Base-by-base conservation (phyloP, 2,329 filamentous ascomycete genomes). In the Ilyonectria destructans region DNA sequence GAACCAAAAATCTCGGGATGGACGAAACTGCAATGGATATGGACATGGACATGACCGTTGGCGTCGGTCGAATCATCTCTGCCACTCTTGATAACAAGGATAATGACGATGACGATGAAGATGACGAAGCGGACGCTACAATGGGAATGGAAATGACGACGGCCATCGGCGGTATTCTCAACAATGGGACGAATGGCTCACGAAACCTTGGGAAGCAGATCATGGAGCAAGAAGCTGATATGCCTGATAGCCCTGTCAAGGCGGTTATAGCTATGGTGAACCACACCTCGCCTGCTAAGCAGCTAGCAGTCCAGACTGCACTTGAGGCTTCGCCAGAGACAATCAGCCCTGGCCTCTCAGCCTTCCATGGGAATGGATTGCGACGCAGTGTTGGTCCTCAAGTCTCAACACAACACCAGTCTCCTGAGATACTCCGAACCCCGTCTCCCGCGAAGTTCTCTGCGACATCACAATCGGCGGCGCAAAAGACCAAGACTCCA, bases 111-210 rank as follows among this genome's bases (percentile, higher is more conserved):
- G 51, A 74, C 71, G 37, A 67, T 15, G 82, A 82, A 3, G 83
- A 77, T 17, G 78, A 82, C 15, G 70, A 71, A 19, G 62, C 19
- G 4, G 74, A 73, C 55, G 66, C 59, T 17, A 77, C 71, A 21
- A 84, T 87, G 77, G 89, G 86, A 1, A 93, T 93, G 91, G 91
- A 93, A 52, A 89, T 93, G 77, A 93, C 91, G 2, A 85, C 85
- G 52, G 88, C 87, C 6, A 83, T 92, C 54, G 91, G 91, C 10
- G 85, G 85, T 9, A 93, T 94, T 58, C 82, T 92, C 77, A 78
- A 68, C 26, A 77, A 73, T 37, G 71, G 61, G n/a, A 65, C 83
- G 79, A 69, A 70, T 10, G 71, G 65, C n/a, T 74, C 74, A 9
- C 75, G 75, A 40, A 69, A 81, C 70, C 76, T 80, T 40, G 88